These are phyloP conservation scores for Theobroma cacao DNA, from an alignment of 345 rosid species.

Conservation along the genomic window DNA sequence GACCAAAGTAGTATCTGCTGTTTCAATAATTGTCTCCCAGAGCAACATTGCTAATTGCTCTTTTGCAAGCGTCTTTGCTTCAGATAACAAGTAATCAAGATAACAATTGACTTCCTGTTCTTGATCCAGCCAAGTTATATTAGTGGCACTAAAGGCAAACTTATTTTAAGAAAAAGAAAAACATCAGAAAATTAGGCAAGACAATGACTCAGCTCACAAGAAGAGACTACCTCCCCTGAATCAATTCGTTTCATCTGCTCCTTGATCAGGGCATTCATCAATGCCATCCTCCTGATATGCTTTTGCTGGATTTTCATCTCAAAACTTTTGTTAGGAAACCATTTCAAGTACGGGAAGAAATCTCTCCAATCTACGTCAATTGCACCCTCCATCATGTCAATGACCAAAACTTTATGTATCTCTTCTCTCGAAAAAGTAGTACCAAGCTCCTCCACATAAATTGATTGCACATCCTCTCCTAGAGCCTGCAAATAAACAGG, in stretches of 20 bases:
- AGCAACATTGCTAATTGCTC: conserved; percentile 59
- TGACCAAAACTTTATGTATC: conserved; percentile 51
- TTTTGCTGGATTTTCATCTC: conserved; percentile 49
- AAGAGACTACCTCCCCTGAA: conserved; percentile 46
- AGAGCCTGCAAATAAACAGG: conserved; percentile 40
- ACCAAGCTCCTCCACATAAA: conserved; percentile 65
- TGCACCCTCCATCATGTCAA: conserved; percentile 78
- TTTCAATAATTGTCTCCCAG: conserved; percentile 80
- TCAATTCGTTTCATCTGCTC: conserved; percentile 46
- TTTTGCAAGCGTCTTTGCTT: conserved; percentile 56
- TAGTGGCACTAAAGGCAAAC: neutral
- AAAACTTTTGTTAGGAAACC: conserved; percentile 66
- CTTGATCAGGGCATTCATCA: conserved; percentile 62
- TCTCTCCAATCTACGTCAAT: conserved; percentile 94
- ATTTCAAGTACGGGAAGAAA: conserved; percentile 81
- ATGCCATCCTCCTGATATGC: conserved; percentile 49
- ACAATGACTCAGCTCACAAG: neutral
- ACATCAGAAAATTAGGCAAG: neutral
- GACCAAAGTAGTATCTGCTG: conserved; percentile 74
- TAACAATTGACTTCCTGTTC: conserved; percentile 58
- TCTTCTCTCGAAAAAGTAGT: conserved; percentile 53
- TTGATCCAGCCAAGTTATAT: neutral
- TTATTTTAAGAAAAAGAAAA: neutral
- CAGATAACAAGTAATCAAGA: conserved; percentile 54
- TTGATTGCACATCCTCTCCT: conserved; percentile 62